A percentile compares a stretch with the other conserved stretches of the same genome.
phyloP scores from a whole-genome alignment of 2,329 filamentous ascomycete species.

The Alternaria dauci region DNA sequence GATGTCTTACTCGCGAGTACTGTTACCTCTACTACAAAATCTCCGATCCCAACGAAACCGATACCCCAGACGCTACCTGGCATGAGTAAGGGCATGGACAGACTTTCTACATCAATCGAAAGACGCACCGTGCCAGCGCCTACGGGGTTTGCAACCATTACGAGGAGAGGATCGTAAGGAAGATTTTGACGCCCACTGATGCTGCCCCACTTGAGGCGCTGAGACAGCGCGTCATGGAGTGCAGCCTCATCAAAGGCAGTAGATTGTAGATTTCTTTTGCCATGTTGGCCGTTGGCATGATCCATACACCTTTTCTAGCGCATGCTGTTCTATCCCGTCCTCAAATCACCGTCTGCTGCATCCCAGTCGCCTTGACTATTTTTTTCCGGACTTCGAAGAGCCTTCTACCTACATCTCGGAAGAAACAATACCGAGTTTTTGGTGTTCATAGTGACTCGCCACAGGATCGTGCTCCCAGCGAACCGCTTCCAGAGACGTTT shows the following conservation, averaged over 20 bases:
- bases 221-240: conserved; percentile 16
- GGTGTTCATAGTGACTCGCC: conserved; percentile 14
- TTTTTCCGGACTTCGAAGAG: neutral
- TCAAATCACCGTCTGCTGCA: neutral
- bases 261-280: neutral
- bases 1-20: neutral
- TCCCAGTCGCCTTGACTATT: neutral
- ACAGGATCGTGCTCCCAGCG: conserved; percentile 21
- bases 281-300: neutral
- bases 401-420: neutral
- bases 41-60: conserved; percentile 4
- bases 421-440: neutral
- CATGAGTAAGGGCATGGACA: conserved; percentile 7
- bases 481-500: conserved; percentile 25
- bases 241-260: conserved; percentile 12
- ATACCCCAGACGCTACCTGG: neutral
- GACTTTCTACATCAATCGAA: neutral
- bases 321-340: neutral
- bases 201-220: conserved; percentile 15
- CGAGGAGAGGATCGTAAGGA: conserved; percentile 3
- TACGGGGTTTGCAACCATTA: conserved; percentile 15
- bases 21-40: neutral
- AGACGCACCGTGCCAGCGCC: conserved; percentile 1
- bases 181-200: neutral
- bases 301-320: neutral